Evolutionary conservation across 1,139 yeast genomes (phyloP), one percentile per base, ranked within the genome.

Genomic region (Blastobotrys malaysiensis): DNA sequence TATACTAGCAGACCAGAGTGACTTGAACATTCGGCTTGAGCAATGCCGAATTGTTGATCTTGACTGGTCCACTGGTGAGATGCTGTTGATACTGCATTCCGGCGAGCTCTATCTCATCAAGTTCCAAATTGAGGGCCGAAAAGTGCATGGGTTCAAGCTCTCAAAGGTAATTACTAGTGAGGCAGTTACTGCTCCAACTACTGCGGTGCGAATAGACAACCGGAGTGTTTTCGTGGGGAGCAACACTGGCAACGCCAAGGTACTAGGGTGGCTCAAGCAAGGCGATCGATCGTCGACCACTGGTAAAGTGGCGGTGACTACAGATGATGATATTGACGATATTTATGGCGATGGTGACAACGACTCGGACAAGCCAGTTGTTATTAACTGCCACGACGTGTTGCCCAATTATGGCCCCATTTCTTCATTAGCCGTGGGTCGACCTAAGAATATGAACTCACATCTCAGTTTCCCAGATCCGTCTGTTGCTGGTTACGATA

Each of bases 381-480:
- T 52, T 13, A 60, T 70, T 22, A 46, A 57, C 5, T 57, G 75
- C 11, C 73, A 78, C 46, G 96, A 89, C 60, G 71, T 72, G 2
- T 70, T 91, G 21, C 66, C 77, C 2, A 87, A 85, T 62, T 76
- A 81, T 61, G 97, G 97, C 0, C 96, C 97, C 0, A 75, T 88
- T 11, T 77, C 88, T 1, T 81, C 84, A 49, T 78, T 90, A 60
- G 78, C 90, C 0, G 66, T 85, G 45, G 96, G 95, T 0, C 77
- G 53, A 77, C 89, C 0, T 31, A 53, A 51, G 11, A 46, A 52
- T 3, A 43, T 52, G 24, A 31, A 48, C 19, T 20, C 53, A 27
- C 52, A 50, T 24, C 44, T 51, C 55, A 88, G 88, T 52, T 74
- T 86, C 47, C 74, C 80, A 1, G 86, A 86, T 63, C 95, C 95